Evolutionary conservation across 306 rosid genomes (phyloP), one percentile per base, ranked within the genome.

Genomic region (Mimosa pudica): DNA sequence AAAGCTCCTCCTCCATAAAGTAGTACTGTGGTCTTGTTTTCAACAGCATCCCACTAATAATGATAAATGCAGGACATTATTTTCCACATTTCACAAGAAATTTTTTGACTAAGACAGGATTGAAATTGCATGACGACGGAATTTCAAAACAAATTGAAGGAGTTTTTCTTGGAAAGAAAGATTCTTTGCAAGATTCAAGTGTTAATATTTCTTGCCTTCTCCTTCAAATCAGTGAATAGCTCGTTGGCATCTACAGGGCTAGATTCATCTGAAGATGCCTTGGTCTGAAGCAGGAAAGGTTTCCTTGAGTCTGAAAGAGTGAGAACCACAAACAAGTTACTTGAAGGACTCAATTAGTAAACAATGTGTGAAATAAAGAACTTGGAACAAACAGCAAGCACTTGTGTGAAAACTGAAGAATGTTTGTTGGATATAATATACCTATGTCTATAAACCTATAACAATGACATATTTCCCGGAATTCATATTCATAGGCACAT

Each of bases 231-330:
- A 20, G 93, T 38, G 55, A 96, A 52, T 55, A 96, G 76, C 84
- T 96, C 97, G 72, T 75, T 78, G 17, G 92, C 78, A 82, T 96
- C 99, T 35, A 78, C 75, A 38, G 94, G 74, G 18, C 36, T 52
- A 71, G 99, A 89, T 79, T 96, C 99, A 51, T 96, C 99, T 0
- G 99, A 93, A 71, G 99, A 89, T 67, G 99, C 99, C 84, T 91
- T 84, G 73, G 85, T 81, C 87, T 45, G 92, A 86, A 85, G 82
- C 83, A 83, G 72, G 35, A 72, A 82, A 60, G 82, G 73, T 83
- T 90, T 93, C 24, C 86, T 84, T 35, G 87, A 82, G 82, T 81
- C 99, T 93, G 71, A 55, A 77, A 52, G 35, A 82, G 62, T 41
- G 36, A 61, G 42, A 82, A 74, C 45, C 51, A 61, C 14, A 73